These are phyloP conservation scores for Monosporascus sp. DNA, from an alignment of 2,329 filamentous ascomycete genomes.

Conservation along the genomic window DNA sequence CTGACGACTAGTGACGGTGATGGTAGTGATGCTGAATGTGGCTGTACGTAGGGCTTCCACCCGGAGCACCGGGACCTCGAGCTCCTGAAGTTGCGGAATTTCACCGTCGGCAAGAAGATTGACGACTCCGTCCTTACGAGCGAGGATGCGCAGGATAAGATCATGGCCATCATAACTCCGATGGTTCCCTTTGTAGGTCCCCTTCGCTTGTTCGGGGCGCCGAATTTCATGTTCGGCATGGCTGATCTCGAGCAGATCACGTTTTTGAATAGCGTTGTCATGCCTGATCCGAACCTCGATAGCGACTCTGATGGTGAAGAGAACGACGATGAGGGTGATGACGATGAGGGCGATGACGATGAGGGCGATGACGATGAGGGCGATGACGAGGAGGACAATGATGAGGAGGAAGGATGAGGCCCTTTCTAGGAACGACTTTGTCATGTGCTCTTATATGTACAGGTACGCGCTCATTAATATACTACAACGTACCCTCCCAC, in stretches of 20 bases:
- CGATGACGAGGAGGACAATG: conserved; percentile 8
- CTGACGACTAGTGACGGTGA: neutral
- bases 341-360: conserved; percentile 18
- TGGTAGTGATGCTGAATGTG: neutral
- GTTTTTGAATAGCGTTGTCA: conserved; percentile 67
- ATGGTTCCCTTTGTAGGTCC: conserved; percentile 76
- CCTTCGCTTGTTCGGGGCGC: neutral
- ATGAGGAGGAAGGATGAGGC: neutral
- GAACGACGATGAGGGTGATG: conserved; percentile 28
- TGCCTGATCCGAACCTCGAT: conserved; percentile 56
- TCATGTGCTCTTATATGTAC: neutral
- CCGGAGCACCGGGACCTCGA: conserved; percentile 73
- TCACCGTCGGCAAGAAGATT: conserved; percentile 65
- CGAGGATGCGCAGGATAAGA: conserved; percentile 56
- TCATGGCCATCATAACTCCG: conserved; percentile 58
- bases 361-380: conserved; percentile 11
- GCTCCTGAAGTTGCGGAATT: conserved; percentile 74
- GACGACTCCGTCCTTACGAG: conserved; percentile 59
- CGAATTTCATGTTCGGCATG: neutral
- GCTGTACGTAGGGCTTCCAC: conserved; percentile 58
- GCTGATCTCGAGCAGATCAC: conserved; percentile 46
- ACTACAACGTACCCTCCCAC: neutral
- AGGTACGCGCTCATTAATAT: neutral
- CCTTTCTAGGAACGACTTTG: neutral
- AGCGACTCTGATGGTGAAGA: conserved; percentile 36